These are phyloP conservation scores for Naganishia kalamii DNA, from an alignment of 768 basidiomycete species.

Conservation along the genomic window DNA sequence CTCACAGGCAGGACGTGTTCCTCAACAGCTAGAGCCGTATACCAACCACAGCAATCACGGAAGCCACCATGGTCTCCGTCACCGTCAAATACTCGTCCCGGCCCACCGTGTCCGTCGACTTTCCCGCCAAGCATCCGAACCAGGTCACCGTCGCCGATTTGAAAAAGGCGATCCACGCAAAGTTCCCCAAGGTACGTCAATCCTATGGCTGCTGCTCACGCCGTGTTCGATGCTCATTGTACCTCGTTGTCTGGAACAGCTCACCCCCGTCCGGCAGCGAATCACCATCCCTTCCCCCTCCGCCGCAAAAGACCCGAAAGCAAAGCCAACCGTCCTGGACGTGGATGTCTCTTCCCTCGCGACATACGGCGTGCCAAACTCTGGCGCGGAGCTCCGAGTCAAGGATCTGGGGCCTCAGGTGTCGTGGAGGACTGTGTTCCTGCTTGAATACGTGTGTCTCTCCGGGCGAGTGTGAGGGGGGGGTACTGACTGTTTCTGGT, in stretches of 20 bases:
- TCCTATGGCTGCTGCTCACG: conserved; percentile 39
- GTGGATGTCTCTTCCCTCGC: conserved; percentile 60
- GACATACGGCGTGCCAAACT: conserved; percentile 55
- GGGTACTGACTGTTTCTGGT: neutral
- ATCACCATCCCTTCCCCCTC: conserved; percentile 48
- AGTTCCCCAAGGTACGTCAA: conserved; percentile 53
- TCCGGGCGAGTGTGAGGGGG: no score
- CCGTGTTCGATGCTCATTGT: conserved; percentile 29
- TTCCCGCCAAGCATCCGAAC: conserved; percentile 37
- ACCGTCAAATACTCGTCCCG: conserved; percentile 56
- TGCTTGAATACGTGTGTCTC: conserved; percentile 83
- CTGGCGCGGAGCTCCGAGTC: conserved; percentile 60
- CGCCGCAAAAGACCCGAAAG: conserved; percentile 45
- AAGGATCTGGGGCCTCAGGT: conserved; percentile 91
- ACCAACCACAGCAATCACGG: no score
- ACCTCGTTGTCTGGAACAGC: conserved; percentile 50
- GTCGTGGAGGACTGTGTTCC: conserved; percentile 78
- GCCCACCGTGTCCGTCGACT: conserved; percentile 43
- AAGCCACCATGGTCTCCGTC: conserved; percentile 53
- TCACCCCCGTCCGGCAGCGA: conserved; percentile 66
- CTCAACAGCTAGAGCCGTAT: no score
- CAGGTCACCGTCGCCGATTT: conserved; percentile 61
- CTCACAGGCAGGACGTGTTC: no score
- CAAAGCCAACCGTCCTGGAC: conserved; percentile 54
- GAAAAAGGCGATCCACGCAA: conserved; percentile 59